These are phyloP conservation scores for Paramecium sonneborni DNA, from an alignment of 73 alveolate species.

Conservation along the genomic window DNA sequence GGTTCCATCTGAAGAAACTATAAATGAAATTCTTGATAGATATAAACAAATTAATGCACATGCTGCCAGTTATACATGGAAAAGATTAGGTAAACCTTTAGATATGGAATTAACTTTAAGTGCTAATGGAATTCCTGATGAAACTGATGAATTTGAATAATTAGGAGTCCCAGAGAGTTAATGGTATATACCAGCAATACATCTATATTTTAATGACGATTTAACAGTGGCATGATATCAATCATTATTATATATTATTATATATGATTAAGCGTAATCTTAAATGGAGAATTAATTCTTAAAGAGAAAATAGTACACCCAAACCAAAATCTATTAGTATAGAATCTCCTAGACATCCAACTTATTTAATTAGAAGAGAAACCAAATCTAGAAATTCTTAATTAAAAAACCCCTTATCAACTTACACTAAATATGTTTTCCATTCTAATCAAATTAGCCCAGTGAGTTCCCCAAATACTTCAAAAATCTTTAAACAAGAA, in stretches of 20 bases:
- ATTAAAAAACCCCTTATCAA: background rate
- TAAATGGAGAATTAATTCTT: conserved; percentile 12
- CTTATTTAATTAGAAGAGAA: background rate
- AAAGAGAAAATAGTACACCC: background rate
- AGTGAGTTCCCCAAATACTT: background rate
- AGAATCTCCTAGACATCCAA: background rate
- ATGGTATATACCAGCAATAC: conserved; percentile 97
- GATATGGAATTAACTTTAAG: conserved; percentile 98
- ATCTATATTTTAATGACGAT: conserved; percentile 97
- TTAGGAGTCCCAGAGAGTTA: conserved; percentile 91
- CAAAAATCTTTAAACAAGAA: background rate
- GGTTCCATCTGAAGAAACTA: conserved; percentile 91
- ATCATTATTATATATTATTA: conserved; percentile 1
- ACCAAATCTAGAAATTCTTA: background rate
- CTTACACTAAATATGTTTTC: background rate
- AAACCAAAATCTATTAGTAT: background rate
- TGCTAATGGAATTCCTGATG: conserved; percentile 99
- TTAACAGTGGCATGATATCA: conserved; percentile 84
- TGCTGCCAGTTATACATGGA: conserved; percentile 99
- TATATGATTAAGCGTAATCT: background rate
- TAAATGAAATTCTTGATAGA: conserved; percentile 95
- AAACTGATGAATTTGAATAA: conserved; percentile 88
- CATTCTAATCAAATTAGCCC: background rate
- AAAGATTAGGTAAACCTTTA: conserved; percentile 95
- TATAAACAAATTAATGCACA: conserved; percentile 89